These are phyloP conservation scores for Gamarada debralockiae DNA, from an alignment of 495 filamentous ascomycete genomes.

Conservation along the genomic window DNA sequence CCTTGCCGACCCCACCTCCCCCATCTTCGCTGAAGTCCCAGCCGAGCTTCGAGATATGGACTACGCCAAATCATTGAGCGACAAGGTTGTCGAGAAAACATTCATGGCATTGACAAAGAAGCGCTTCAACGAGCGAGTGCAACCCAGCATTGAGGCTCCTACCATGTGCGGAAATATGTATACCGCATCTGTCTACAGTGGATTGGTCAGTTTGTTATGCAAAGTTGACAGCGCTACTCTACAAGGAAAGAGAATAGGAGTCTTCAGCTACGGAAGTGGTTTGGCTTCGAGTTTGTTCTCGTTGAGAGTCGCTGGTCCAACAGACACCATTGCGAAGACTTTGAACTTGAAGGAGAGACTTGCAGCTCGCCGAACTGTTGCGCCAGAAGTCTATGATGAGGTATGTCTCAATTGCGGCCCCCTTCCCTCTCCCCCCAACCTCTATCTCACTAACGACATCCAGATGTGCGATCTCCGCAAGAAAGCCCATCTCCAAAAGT, in stretches of 20 bases:
- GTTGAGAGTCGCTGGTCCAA: constrained; percentile 74
- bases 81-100: constrained; percentile 95
- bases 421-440: background rate
- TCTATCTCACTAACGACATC: constrained; percentile 16
- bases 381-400: constrained; percentile 83
- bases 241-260: constrained; percentile 79
- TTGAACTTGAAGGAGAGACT: constrained; percentile 78
- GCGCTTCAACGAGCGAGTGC: constrained; percentile 83
- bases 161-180: constrained; percentile 99
- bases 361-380: constrained; percentile 62
- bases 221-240: constrained; percentile 64
- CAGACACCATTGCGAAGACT: constrained; percentile 69
- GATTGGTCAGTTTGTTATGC: constrained; percentile 71
- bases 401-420: constrained; percentile 10
- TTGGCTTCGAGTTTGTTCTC: constrained; percentile 89
- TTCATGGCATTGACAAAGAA: constrained; percentile 97
- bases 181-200: constrained; percentile 88
- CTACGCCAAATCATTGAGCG: constrained; percentile 80
- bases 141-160: constrained; percentile 78
- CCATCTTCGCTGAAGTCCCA: constrained; percentile 81
- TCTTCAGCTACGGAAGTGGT: constrained; percentile 96
- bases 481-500: constrained; percentile 90
- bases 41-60: constrained; percentile 80
- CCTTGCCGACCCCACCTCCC: constrained; percentile 69
- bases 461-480: constrained; percentile 93